These are phyloP conservation scores for Suhomyces terraborum DNA, from an alignment of 1,139 yeast genomes.

Conservation along the genomic window DNA sequence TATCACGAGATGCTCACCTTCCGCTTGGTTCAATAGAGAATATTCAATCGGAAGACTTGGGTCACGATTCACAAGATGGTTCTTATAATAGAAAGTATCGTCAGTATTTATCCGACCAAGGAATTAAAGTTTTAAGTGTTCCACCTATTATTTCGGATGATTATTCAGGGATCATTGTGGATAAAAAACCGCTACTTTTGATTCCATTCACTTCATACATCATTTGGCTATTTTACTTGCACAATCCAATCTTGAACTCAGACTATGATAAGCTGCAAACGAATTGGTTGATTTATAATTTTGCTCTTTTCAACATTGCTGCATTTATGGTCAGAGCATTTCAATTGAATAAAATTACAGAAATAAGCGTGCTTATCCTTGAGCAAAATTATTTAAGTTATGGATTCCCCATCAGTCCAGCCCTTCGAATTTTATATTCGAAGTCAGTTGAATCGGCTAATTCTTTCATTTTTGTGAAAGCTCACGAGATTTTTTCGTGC, in stretches of 20 bases:
- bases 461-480: conserved; percentile 41
- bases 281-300: conserved; percentile 36
- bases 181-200: conserved; percentile 33
- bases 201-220: conserved; percentile 23
- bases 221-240: conserved; percentile 23
- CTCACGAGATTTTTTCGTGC: conserved; percentile 65
- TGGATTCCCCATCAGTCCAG: neutral
- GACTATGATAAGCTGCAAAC: conserved; percentile 15
- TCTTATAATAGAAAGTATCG: conserved; percentile 19
- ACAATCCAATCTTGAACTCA: conserved; percentile 25
- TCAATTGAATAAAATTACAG: conserved; percentile 41
- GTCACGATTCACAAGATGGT: neutral
- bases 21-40: conserved; percentile 28
- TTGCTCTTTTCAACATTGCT: conserved; percentile 38
- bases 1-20: conserved; percentile 21
- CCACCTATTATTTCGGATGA: conserved; percentile 23
- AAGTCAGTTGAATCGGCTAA: conserved; percentile 13
- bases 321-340: conserved; percentile 35
- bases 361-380: conserved; percentile 46
- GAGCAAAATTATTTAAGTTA: conserved; percentile 15
- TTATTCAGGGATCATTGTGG: conserved; percentile 33
- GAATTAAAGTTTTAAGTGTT: conserved; percentile 21
- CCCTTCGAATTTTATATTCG: conserved; percentile 37
- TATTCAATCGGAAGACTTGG: conserved; percentile 12
- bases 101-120: conserved; percentile 19